These are phyloP conservation scores for Picochlorum sp. DNA, from an alignment of 139 green algal species.

Conservation along the genomic window DNA sequence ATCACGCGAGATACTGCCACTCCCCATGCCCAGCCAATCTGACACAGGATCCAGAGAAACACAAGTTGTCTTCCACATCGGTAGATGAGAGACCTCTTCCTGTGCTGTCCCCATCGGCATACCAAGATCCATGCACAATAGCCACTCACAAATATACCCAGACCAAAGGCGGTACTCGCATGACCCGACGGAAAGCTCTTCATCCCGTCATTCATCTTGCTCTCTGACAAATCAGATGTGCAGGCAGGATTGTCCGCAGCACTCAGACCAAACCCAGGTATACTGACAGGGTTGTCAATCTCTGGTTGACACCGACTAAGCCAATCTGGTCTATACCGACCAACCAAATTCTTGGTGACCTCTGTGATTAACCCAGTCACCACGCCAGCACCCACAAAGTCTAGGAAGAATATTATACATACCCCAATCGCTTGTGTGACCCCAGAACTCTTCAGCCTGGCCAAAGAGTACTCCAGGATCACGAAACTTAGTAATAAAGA, in stretches of 20 bases:
- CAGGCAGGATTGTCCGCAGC: constrained; percentile 17
- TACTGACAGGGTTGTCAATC: background rate
- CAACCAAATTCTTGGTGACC: constrained; percentile 25
- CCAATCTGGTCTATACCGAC: constrained; percentile 22
- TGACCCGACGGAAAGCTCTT: constrained; percentile 12
- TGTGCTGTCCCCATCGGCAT: background rate
- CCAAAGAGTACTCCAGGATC: constrained; percentile 10
- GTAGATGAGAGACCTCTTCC: background rate
- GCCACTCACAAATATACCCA: background rate
- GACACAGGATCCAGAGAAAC: constrained; percentile 7
- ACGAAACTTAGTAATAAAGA: constrained; percentile 5
- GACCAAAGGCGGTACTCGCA: constrained; percentile 6
- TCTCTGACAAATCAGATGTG: background rate
- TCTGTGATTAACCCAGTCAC: constrained; percentile 23
- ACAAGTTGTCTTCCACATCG: background rate
- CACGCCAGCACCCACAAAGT: constrained; percentile 25
- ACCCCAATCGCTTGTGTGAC: constrained; percentile 9
- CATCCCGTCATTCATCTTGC: constrained; percentile 16
- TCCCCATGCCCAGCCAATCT: constrained; percentile 5
- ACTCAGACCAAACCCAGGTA: constrained; percentile 1
- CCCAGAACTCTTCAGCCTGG: background rate
- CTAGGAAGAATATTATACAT: constrained; percentile 26
- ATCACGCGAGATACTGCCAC: constrained; percentile 5
- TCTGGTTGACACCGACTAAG: constrained; percentile 18
- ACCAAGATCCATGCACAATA: background rate